A percentile compares a stretch with the other conserved stretches of the same genome.
These are phyloP conservation scores for Aspergillus sclerotialis DNA, from an alignment of 2,329 filamentous ascomycete genomes.

Conservation along the genomic window DNA sequence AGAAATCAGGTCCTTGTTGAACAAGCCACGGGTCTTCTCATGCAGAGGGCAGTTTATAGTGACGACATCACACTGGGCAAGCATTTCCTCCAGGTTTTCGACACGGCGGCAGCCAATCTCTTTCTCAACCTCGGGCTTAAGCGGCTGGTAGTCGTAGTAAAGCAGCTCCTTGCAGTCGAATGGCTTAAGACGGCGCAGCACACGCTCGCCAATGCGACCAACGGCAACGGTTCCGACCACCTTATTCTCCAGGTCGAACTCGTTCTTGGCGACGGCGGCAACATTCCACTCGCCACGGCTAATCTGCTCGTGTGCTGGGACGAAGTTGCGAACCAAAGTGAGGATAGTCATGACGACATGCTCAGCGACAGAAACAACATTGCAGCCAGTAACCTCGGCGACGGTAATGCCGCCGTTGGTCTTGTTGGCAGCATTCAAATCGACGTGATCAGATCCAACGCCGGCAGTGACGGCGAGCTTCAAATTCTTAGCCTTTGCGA, in stretches of 20 bases:
- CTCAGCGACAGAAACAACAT: slow-evolving; percentile 97
- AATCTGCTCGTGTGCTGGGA: slow-evolving; percentile 93
- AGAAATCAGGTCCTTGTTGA: slow-evolving; percentile 96
- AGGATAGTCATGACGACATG: slow-evolving; percentile 99
- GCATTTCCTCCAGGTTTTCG: slow-evolving; percentile 83
- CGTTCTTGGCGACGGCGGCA: slow-evolving; percentile 92
- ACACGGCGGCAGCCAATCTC: slow-evolving; percentile 94
- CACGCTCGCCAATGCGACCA: slow-evolving; percentile 95
- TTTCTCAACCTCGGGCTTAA: slow-evolving; percentile 75
- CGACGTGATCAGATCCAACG: slow-evolving; percentile 97
- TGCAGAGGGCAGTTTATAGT: slow-evolving; percentile 99
- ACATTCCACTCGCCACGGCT: slow-evolving; percentile 88
- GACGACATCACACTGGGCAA: slow-evolving; percentile 90
- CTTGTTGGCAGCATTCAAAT: slow-evolving; percentile 93
- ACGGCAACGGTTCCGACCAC: slow-evolving; percentile 96
- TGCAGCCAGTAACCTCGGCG: slow-evolving; percentile 94
- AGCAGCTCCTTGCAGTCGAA: slow-evolving; percentile 99
- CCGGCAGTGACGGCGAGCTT: slow-evolving; percentile 96
- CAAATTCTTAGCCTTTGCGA: slow-evolving; percentile 97
- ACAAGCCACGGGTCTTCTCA: slow-evolving; percentile 92
- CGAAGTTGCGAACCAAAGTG: slow-evolving; percentile 92
- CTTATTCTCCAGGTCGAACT: slow-evolving; percentile 96
- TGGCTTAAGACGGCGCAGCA: slow-evolving; percentile 87
- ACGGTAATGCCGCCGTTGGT: slow-evolving; percentile 97
- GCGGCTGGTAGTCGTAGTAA: slow-evolving; percentile 99